Percentiles rank a stretch among this genome's conserved stretches.
phyloP scores from a whole-genome alignment of 352 stramenopile genomes.

The Phytophthora lateralis region DNA sequence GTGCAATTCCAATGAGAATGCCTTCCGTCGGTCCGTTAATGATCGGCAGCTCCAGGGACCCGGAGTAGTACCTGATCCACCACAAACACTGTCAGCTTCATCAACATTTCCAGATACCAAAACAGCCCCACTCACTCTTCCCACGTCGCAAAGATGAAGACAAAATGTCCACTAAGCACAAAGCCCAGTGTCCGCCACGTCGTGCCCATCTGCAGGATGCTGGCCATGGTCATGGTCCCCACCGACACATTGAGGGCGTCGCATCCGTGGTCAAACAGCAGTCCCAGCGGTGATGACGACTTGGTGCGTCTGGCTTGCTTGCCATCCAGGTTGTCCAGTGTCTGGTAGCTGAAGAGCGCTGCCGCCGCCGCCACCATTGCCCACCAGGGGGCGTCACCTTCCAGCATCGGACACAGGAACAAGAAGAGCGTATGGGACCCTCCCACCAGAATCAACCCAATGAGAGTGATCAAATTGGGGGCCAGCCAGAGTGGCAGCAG shows the following conservation, averaged over 20 bases:
- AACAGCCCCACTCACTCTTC: conserved; percentile 59
- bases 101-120: background rate
- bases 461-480: conserved; percentile 84
- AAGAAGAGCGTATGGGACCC: conserved; percentile 67
- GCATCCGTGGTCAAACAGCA: conserved; percentile 88
- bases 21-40: conserved; percentile 98
- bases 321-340: conserved; percentile 86
- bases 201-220: conserved; percentile 73
- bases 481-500: conserved; percentile 80
- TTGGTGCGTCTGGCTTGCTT: conserved; percentile 84
- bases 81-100: background rate
- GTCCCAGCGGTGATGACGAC: conserved; percentile 75
- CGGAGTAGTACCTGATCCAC: conserved; percentile 90
- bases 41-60: conserved; percentile 93
- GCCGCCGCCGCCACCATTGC: conserved; percentile 61
- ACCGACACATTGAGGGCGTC: conserved; percentile 87
- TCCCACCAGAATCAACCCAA: conserved; percentile 70
- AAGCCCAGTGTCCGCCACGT: conserved; percentile 84
- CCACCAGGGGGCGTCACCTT: conserved; percentile 74
- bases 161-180: conserved; percentile 73
- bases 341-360: conserved; percentile 83
- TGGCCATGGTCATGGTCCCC: conserved; percentile 82
- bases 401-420: conserved; percentile 75
- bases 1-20: conserved; percentile 84
- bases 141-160: conserved; percentile 90